Base-by-base conservation (phyloP, 768 basidiomycete genomes). In the Auriculariales sp. region DNA sequence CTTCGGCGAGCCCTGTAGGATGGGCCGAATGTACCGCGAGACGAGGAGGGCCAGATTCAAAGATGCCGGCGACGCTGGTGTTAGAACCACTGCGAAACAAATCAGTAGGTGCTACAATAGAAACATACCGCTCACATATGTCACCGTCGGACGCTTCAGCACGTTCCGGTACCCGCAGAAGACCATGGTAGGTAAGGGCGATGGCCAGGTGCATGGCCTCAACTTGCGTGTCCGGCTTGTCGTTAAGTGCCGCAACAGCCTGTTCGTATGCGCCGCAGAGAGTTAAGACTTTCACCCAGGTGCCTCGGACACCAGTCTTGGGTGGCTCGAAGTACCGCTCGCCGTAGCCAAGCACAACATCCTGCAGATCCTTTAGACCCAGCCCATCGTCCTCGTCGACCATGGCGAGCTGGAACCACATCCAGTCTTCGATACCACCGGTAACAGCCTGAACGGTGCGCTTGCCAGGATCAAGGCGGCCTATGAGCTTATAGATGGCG, bases 341-440 rank as follows among this genome's bases (percentile, higher is more conserved):
- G 6, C 87, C 88, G 55, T 87, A 86, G 36, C 78, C 77, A 10
- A 85, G 65, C 6, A 88, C 64, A 30, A 83, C 79, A 49, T 95
- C 89, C 1, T 84, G 71, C 1, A 91, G 68, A 3, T 75, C 75
- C 17, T 78, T 74, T 19, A 91, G 71, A 9, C 85, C 85, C 80
- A 49, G 81, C 79, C 55, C 88, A 28, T 88, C 83, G 59, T 89
- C 86, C 52, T 89, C 85, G 19, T 85, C 74, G 82, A 80, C 86
- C 78, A 97, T 84, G 1, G 82, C 74, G 12, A 98, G 73, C 66
- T 99, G 93, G 70, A 93, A 82, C 94, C 94, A 99, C 30, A 97
- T 70, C 94, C 94, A 99, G 64, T 99, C 95, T 62, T 97, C 95
- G 2, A 89, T 92, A 1, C 92, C 93, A 9, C 76, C 75, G 0